Base-by-base conservation (phyloP, 192 early-diverging fungal species). In the Linnemannia elongata region DNA sequence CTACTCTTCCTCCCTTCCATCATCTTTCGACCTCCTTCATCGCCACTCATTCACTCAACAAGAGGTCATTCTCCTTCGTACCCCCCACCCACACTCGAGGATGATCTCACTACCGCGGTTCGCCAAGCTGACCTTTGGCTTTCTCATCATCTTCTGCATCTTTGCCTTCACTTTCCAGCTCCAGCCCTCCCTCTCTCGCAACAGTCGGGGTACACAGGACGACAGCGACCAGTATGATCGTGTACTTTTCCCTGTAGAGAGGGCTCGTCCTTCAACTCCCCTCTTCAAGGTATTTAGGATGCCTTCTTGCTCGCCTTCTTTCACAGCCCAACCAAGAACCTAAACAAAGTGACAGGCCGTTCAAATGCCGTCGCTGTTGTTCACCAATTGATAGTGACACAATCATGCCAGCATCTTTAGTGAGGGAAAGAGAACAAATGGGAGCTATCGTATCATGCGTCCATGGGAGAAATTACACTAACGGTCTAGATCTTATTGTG, bases 41-140 rank as follows among this genome's bases (percentile, higher is more conserved):
- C 30, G 24, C 12, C 60, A 13, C 60, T 24, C 9, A 13, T 30
- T 24, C 9, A 12, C 2, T 33, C 55, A 66, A 27, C 3, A 22
- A 24, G 27, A 33, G 27, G 27, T 12, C 60, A 33, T 66, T 33
- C 27, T 33, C 27, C 36, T 15, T 39, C 35, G 24, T 17, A 24
- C 39, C 41, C 41, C 2, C n/a, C 38, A 10, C 22, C 33, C 38
- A 20, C 18, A 1, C 71, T 17, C 60, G 27, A 66, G 44, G 27
- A 86, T 81, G 79, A 41, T 86, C 55, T 74, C 79, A 17, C 22
- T 86, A 33, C 83, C 83, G 22, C 74, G 83, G 47, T 86, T 79
- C 69, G 4, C 80, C n/a, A 86, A 38, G 47, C 13, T 80, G 20
- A 68, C 57, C 47, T 55, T 86, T 17, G 63, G 55, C 24, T 47